Percentiles rank a stretch among this genome's conserved stretches.
These are phyloP conservation scores for Dendrocalamus sinicus DNA, from an alignment of 176 grass and related monocot genomes.

Conservation along the genomic window DNA sequence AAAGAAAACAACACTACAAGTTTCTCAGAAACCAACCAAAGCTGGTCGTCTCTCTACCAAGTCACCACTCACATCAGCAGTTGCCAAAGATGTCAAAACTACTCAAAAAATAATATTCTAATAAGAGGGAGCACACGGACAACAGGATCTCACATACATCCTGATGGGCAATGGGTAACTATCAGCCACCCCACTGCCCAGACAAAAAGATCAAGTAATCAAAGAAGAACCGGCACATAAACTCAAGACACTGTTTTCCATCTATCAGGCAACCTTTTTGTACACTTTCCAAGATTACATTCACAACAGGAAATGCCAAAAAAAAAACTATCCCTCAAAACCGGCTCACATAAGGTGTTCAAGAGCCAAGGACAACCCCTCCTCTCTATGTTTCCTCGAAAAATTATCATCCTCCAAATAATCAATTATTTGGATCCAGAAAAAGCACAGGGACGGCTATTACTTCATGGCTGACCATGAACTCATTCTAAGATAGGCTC, in stretches of 20 bases:
- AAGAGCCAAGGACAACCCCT: slow-evolving; percentile 34
- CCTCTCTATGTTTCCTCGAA: slow-evolving; percentile 6
- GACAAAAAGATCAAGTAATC: not conserved
- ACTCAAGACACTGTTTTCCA: slow-evolving; percentile 43
- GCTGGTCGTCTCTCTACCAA: not conserved
- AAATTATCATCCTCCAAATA: slow-evolving; percentile 17
- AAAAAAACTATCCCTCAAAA: slow-evolving; percentile 52
- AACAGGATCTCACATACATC: not conserved
- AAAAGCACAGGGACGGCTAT: slow-evolving; percentile 38
- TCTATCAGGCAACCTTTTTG: slow-evolving; percentile 68
- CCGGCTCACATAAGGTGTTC: slow-evolving; percentile 45
- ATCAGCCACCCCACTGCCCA: not conserved
- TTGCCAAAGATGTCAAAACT: not conserved
- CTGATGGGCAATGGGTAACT: not conserved
- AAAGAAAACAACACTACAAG: not conserved
- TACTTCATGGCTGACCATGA: slow-evolving; percentile 25
- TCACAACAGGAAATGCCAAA: slow-evolving; percentile 55
- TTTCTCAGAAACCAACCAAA: not conserved
- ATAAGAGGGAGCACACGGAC: not conserved
- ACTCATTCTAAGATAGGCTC: slow-evolving; percentile 34
- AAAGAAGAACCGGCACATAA: slow-evolving; percentile 15
- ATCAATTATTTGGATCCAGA: slow-evolving; percentile 11
- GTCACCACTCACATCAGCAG: not conserved
- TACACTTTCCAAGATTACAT: slow-evolving; percentile 66
- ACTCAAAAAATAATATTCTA: not conserved